A percentile compares a stretch with the other conserved stretches of the same genome.
These are phyloP conservation scores for Rutstroemia sp. DNA, from an alignment of 2,329 filamentous ascomycete genomes.

Conservation along the genomic window DNA sequence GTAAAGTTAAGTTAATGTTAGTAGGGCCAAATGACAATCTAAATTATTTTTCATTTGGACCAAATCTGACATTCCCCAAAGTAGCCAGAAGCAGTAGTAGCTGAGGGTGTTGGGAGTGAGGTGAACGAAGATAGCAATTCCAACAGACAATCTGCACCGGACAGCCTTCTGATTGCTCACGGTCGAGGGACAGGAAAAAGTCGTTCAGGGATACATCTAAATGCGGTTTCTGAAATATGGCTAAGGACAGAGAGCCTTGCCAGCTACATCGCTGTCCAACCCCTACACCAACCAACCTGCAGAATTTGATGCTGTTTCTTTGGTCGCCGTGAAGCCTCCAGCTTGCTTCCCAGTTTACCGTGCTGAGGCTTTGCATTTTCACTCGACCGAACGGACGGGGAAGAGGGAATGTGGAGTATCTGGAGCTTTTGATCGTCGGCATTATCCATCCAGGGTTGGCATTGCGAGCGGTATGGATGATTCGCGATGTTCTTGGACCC, in stretches of 20 bases:
- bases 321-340: neutral
- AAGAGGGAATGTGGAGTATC: too few relatives aligned
- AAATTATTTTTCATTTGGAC: neutral
- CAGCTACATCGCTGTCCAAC: neutral
- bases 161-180: neutral
- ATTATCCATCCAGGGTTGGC: too few relatives aligned
- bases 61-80: neutral
- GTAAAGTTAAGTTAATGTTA: neutral
- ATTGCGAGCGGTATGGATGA: too few relatives aligned
- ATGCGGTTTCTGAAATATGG: neutral
- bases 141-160: slow-evolving; percentile 1
- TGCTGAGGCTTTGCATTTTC: too few relatives aligned
- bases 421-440: too few relatives aligned
- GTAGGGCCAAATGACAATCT: neutral
- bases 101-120: neutral
- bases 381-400: too few relatives aligned
- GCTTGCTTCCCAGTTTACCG: too few relatives aligned
- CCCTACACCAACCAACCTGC: too few relatives aligned
- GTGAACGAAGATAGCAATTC: neutral
- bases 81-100: neutral
- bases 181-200: neutral
- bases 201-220: neutral
- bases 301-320: neutral
- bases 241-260: neutral
- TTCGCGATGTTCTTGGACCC: too few relatives aligned